Percentiles rank a stretch among this genome's conserved stretches.
Conservation (phyloP, 805 yeast genomes). For the Hemisphaericaspora nanyangensis region DNA sequence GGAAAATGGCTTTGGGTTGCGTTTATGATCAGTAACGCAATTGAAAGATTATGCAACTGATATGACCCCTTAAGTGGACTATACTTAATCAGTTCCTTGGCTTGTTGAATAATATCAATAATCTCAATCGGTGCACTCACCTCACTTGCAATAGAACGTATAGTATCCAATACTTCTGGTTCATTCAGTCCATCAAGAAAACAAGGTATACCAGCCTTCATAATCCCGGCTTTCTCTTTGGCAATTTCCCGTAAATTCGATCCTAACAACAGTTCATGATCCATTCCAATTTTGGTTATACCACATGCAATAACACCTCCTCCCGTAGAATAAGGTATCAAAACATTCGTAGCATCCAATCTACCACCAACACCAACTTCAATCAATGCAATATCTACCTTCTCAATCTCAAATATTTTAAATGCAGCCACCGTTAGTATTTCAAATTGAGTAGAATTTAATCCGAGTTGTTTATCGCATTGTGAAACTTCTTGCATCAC, state of each 20-base stretch:
- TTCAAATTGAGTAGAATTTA: conserved; percentile 88
- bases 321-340: conserved; percentile 23
- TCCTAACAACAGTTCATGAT: conserved; percentile 80
- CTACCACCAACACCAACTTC: conserved; percentile 96
- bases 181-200: conserved; percentile 72
- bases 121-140: conserved; percentile 23
- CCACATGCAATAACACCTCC: conserved; percentile 58
- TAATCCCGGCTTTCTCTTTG: conserved; percentile 79
- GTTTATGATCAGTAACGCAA: conserved; percentile 44
- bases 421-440: conserved; percentile 81
- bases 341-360: conserved; percentile 82
- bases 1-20: conserved; percentile 14
- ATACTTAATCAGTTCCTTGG: conserved; percentile 6
- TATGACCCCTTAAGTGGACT: conserved; percentile 70
- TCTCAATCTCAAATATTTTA: conserved; percentile 56
- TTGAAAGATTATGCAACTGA: conserved; percentile 65
- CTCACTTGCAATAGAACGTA: conserved; percentile 33
- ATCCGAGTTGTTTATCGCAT: conserved; percentile 33
- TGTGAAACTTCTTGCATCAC: conserved; percentile 41
- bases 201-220: conserved; percentile 56
- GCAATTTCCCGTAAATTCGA: conserved; percentile 64
- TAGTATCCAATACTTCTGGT: conserved; percentile 44
- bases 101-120: conserved; percentile 15
- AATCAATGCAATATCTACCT: conserved; percentile 73
- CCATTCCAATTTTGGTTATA: conserved; percentile 81